phyloP scores from a whole-genome alignment of 805 yeast genomes.

The Danielia reshetovae region DNA sequence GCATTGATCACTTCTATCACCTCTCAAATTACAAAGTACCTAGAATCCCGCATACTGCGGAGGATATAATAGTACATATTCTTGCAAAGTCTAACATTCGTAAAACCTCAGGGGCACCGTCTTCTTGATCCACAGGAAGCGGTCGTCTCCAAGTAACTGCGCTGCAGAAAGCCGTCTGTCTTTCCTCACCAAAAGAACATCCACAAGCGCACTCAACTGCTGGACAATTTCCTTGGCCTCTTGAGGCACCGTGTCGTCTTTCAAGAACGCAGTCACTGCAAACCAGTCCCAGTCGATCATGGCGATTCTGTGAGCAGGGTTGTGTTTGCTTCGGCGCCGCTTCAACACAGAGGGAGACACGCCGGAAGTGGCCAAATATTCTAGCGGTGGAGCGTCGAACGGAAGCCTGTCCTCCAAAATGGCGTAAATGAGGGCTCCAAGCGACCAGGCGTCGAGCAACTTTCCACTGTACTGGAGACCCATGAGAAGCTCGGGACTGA shows the following conservation, averaged over 20 bases:
- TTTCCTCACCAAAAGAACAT: conserved; percentile 33
- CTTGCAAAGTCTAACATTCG: no score
- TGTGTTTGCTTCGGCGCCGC: conserved; percentile 41
- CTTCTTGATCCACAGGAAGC: conserved; percentile 24
- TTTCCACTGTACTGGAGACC: conserved; percentile 91
- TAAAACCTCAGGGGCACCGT: conserved; percentile 12
- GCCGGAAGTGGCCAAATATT: conserved; percentile 27
- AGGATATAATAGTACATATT: no score
- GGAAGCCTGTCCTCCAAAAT: conserved; percentile 85
- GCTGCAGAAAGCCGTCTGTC: conserved; percentile 26
- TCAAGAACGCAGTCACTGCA: conserved; percentile 21
- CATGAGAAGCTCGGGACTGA: conserved; percentile 88
- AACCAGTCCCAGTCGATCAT: conserved; percentile 91
- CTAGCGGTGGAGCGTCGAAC: conserved; percentile 76
- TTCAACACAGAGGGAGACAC: conserved; percentile 40
- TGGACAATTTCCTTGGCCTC: conserved; percentile 8
- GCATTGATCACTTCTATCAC: no score
- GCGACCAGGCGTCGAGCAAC: conserved; percentile 90
- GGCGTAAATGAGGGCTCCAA: conserved; percentile 87
- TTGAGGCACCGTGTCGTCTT: conserved; percentile 5
- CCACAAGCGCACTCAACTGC: conserved; percentile 27
- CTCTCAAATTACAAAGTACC: no score
- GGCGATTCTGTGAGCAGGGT: conserved; percentile 85
- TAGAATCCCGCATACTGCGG: no score
- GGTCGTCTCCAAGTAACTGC: conserved; percentile 13